phyloP scores from a whole-genome alignment of 176 grass and related monocot genomes.

The Juncus effusus region DNA sequence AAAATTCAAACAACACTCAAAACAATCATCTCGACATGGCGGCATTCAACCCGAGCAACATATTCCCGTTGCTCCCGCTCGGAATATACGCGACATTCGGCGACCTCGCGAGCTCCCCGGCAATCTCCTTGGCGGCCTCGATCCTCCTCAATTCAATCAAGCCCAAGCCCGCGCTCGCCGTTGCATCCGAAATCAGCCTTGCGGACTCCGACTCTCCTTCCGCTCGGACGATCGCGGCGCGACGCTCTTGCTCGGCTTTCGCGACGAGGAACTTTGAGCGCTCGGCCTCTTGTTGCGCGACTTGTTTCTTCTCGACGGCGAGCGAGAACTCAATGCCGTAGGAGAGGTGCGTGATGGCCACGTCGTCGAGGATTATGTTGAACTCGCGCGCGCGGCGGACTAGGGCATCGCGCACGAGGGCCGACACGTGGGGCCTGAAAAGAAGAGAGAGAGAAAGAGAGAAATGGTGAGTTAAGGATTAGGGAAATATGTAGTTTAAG shows the following conservation, averaged over 20 bases:
- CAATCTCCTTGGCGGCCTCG: constrained; percentile 92
- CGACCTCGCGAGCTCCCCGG: constrained; percentile 47
- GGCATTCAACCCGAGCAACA: constrained; percentile 82
- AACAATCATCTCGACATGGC: constrained; percentile 37
- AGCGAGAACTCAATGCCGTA: constrained; percentile 90
- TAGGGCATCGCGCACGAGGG: constrained; percentile 82
- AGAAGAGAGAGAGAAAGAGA: constrained; percentile 5
- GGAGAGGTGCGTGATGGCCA: constrained; percentile 97
- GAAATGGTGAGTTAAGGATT: background rate
- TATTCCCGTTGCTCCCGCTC: constrained; percentile 40
- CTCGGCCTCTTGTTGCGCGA: constrained; percentile 98
- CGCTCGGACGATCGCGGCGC: constrained; percentile 75
- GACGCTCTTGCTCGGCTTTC: constrained; percentile 89
- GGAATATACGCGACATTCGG: constrained; percentile 80
- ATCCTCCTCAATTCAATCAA: constrained; percentile 84
- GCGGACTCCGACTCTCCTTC: constrained; percentile 94
- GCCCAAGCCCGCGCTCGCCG: constrained; percentile 49
- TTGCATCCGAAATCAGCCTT: constrained; percentile 82
- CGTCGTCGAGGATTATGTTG: constrained; percentile 96
- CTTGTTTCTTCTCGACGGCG: constrained; percentile 99
- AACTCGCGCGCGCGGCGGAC: constrained; percentile 87
- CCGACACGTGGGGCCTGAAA: constrained; percentile 64
- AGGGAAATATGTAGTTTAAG: no score
- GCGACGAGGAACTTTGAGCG: constrained; percentile 99
- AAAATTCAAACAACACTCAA: no score